Evolutionary conservation across 2,329 filamentous ascomycete species (phyloP).

Genomic region (Verticillium alfalfae): DNA sequence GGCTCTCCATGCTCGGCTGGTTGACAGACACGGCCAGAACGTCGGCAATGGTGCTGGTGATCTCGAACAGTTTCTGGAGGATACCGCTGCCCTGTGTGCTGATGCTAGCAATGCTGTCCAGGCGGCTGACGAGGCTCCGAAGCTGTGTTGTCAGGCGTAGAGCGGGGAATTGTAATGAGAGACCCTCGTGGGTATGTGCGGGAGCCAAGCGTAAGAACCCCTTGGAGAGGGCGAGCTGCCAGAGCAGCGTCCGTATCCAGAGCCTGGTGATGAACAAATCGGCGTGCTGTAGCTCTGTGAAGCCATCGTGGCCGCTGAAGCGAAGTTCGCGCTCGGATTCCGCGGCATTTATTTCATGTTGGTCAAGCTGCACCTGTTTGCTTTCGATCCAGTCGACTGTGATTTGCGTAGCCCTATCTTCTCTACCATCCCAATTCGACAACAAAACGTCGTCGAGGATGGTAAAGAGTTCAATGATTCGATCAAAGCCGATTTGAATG

Average conservation of each 20-base stretch:
- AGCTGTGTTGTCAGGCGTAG: slow-evolving; percentile 30
- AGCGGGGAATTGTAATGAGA: slow-evolving; percentile 32
- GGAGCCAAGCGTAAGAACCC: slow-evolving; percentile 28
- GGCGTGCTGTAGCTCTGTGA: slow-evolving; percentile 32
- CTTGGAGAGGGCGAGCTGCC: slow-evolving; percentile 33
- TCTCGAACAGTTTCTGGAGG: slow-evolving; percentile 54
- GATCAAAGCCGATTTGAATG: slow-evolving; percentile 29
- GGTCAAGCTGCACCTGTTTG: slow-evolving; percentile 33
- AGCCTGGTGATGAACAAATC: slow-evolving; percentile 34
- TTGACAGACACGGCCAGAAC: slow-evolving; percentile 46
- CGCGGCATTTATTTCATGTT: slow-evolving; percentile 25
- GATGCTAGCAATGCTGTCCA: slow-evolving; percentile 34
- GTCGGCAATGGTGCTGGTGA: slow-evolving; percentile 54
- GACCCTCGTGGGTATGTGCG: slow-evolving; percentile 25
- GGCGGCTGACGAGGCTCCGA: slow-evolving; percentile 26
- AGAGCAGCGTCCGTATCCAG: slow-evolving; percentile 34
- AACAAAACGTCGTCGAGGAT: slow-evolving; percentile 32
- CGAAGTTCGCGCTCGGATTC: slow-evolving; percentile 18
- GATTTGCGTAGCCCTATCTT: slow-evolving; percentile 13
- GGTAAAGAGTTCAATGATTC: slow-evolving; percentile 28
- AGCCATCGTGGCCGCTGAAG: slow-evolving; percentile 15
- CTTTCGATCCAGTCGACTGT: slow-evolving; percentile 32
- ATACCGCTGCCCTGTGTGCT: slow-evolving; percentile 51
- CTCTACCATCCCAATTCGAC: slow-evolving; percentile 21
- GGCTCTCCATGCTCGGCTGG: slow-evolving; percentile 36